These are phyloP conservation scores for Colletotrichum trifolii DNA, from an alignment of 2,329 filamentous ascomycete genomes.

Conservation along the genomic window DNA sequence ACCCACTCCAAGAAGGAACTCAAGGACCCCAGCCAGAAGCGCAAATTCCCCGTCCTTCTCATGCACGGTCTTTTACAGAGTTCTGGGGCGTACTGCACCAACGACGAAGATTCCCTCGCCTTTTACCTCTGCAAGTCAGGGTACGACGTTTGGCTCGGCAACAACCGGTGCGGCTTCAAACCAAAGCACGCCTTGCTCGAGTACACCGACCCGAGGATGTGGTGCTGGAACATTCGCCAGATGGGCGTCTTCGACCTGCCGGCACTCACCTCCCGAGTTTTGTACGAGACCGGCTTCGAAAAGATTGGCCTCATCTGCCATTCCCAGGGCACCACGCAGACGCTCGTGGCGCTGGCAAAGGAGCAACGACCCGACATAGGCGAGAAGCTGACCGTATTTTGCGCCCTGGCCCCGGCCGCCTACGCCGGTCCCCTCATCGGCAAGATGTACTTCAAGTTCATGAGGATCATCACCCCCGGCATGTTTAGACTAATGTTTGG, in stretches of 20 bases:
- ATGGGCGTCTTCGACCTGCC: slow-evolving; percentile 92
- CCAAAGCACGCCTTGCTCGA: slow-evolving; percentile 79
- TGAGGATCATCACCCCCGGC: slow-evolving; percentile 79
- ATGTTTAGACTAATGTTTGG: slow-evolving; percentile 88
- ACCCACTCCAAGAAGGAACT: slow-evolving; percentile 52
- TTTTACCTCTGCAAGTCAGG: slow-evolving; percentile 93
- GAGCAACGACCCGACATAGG: slow-evolving; percentile 89
- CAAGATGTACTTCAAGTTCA: slow-evolving; percentile 92
- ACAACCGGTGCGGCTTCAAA: slow-evolving; percentile 88
- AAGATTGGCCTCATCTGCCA: slow-evolving; percentile 88
- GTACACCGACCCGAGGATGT: slow-evolving; percentile 87
- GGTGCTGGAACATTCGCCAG: slow-evolving; percentile 95
- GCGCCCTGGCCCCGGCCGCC: slow-evolving; percentile 87
- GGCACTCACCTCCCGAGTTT: slow-evolving; percentile 81
- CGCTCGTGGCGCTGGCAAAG: slow-evolving; percentile 87
- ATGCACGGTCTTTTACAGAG: slow-evolving; percentile 92
- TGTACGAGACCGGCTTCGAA: slow-evolving; percentile 83
- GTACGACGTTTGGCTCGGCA: slow-evolving; percentile 95
- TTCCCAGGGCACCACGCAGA: slow-evolving; percentile 91
- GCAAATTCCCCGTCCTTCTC: slow-evolving; percentile 84
- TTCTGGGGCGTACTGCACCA: slow-evolving; percentile 87
- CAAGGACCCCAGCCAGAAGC: slow-evolving; percentile 54
- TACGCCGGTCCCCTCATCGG: slow-evolving; percentile 89
- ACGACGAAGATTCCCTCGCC: slow-evolving; percentile 88
- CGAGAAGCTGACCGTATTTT: slow-evolving; percentile 87